Evolutionary conservation across 75 land plant genomes (phyloP).

Genomic region (Picea sitchensis): DNA sequence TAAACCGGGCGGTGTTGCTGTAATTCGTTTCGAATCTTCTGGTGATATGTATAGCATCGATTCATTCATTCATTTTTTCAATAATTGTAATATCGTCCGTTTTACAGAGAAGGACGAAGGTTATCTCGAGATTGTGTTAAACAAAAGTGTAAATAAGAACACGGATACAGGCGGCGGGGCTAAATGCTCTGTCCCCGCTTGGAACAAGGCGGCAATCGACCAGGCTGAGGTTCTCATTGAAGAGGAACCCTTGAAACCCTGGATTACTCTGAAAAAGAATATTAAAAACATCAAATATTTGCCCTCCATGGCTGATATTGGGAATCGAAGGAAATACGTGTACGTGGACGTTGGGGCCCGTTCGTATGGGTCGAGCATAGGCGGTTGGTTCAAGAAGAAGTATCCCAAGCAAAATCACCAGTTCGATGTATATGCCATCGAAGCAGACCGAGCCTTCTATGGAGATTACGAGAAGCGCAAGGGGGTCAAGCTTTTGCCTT

Average conservation of each 20-base stretch:
- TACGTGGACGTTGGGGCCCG: constrained; percentile 61
- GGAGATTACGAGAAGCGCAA: constrained; percentile 23
- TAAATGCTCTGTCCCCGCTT: constrained; percentile 19
- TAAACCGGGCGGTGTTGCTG: constrained; percentile 45
- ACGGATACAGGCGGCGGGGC: constrained; percentile 70
- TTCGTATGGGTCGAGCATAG: constrained; percentile 26
- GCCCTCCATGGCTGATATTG: constrained; percentile 40
- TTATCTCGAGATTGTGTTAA: constrained; percentile 30
- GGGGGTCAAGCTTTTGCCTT: constrained; percentile 23
- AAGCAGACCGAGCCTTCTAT: constrained; percentile 32
- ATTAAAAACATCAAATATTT: constrained; percentile 25
- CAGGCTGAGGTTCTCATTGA: constrained; percentile 45
- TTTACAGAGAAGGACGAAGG: constrained; percentile 16
- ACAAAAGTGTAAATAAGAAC: constrained; percentile 14
- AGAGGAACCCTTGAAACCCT: constrained; percentile 42
- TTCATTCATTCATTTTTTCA: constrained; percentile 31
- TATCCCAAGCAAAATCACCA: constrained; percentile 56
- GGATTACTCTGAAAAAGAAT: neutral
- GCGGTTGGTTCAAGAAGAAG: constrained; percentile 52
- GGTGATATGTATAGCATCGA: constrained; percentile 41
- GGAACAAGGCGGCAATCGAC: constrained; percentile 24
- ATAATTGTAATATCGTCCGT: constrained; percentile 35
- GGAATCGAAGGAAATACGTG: constrained; percentile 40
- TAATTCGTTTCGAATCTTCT: constrained; percentile 44
- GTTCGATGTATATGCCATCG: constrained; percentile 55